A percentile compares a stretch with the other conserved stretches of the same genome.
Conservation (phyloP, 345 rosid genomes). For the Gossypium longicalyx region DNA sequence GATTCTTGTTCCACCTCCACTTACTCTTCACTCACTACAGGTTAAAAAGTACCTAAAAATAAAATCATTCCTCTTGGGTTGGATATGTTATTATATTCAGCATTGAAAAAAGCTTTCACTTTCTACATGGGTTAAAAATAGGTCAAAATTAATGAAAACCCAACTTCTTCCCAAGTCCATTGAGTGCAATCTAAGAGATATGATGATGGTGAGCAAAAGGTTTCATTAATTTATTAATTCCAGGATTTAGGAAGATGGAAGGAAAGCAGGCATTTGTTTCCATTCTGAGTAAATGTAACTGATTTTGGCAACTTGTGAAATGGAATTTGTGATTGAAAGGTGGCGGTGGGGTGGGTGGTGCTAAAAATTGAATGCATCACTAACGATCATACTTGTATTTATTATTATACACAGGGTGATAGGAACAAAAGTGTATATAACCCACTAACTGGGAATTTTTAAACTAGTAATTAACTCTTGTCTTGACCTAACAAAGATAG, state of each 20-base stretch:
- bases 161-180: neutral
- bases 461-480: neutral
- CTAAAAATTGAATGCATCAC: neutral
- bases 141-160: neutral
- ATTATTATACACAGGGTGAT: neutral
- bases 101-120: neutral
- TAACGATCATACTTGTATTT: neutral
- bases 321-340: too few species aligned
- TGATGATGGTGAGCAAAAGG: too few species aligned
- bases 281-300: neutral
- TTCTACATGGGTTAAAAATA: neutral
- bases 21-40: neutral
- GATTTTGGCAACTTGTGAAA: conserved; percentile 1
- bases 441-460: neutral
- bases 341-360: neutral
- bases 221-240: neutral
- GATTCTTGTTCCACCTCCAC: conserved; percentile 3
- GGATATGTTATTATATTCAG: conserved; percentile 1
- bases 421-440: neutral
- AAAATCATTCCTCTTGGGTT: neutral
- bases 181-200: conserved; percentile 3
- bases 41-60: neutral
- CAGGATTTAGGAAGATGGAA: neutral
- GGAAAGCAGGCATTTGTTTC: neutral
- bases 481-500: conserved; percentile 1